Base-by-base conservation (phyloP, 441 rosid genomes). In the Adansonia madagascariensis region DNA sequence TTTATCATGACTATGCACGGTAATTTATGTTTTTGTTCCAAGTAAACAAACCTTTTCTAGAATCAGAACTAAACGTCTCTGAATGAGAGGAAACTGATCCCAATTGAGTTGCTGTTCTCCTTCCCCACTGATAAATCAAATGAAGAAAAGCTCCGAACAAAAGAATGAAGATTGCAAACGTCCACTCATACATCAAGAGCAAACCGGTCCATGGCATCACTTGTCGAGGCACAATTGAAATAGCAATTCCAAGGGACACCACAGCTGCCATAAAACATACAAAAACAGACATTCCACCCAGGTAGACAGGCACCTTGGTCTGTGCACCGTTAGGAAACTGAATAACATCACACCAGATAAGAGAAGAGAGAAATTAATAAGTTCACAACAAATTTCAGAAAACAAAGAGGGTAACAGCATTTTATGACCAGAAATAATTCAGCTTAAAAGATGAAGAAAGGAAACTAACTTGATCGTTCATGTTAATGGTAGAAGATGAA, bases 121-220 rank as follows among this genome's bases (percentile, higher is more conserved):
- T 92, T 82, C 97, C 98, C 84, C 92, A 86, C 39, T 82, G 79
- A 78, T 88, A 78, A 68, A 84, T 82, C 74, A 92, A 82, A 82
- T 85, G 91, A 71, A 94, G 91, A 82, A 87, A 95, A 75, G 90
- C 87, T 79, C 97, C 94, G 57, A 87, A 94, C 75, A 90, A 80
- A 44, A 92, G 77, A 80, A 78, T 80, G 88, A 92, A 95, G 83
- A 86, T 81, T 4, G 97, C 82, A 78, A 94, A 90, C 0, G 97
- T 91, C 99, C 97, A 94, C 84, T 92, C 98, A 60, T 89, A 95
- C 83, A 91, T 79, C 87, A 95, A 84, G 57, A 92, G 79, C 89
- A 95, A 80, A 77, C 98, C 99, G 74, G 95, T 95, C 98, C 97
- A 94, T 11, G 97, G 98, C 88, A 76, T 89, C 84, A 92, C 92